A percentile compares a stretch with the other conserved stretches of the same genome.
Evolutionary conservation across 2,329 filamentous ascomycete genomes (phyloP).

Genomic region (Metarhizium robertsii): DNA sequence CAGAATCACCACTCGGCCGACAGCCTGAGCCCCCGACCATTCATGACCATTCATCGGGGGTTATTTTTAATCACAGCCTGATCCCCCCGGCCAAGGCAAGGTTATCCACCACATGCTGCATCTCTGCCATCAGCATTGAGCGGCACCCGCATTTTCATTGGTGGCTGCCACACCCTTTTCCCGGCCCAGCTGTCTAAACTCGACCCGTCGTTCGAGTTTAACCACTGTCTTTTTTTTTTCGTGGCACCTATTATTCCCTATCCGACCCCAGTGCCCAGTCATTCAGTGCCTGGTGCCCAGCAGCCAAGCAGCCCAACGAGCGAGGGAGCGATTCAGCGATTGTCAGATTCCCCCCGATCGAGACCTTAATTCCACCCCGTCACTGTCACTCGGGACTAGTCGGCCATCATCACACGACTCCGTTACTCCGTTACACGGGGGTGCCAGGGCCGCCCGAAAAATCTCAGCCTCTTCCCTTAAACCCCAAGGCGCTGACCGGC

Average conservation of each 20-base stretch:
- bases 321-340: not conserved
- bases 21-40: not conserved
- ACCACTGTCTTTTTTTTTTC: not conserved
- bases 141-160: not conserved
- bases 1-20: not conserved
- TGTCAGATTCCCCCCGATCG: slow-evolving; percentile 6
- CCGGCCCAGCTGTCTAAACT: not conserved
- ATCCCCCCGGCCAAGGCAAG: not conserved
- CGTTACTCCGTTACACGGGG: slow-evolving; percentile 9
- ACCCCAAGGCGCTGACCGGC: not conserved
- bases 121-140: not conserved
- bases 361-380: slow-evolving; percentile 11
- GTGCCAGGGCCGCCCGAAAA: slow-evolving; percentile 6
- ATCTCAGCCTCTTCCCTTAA: slow-evolving; percentile 6
- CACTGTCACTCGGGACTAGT: slow-evolving; percentile 11
- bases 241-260: not conserved
- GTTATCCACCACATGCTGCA: not conserved
- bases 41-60: not conserved
- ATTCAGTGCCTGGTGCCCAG: not conserved
- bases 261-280: not conserved
- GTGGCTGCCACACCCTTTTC: not conserved
- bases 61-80: not conserved
- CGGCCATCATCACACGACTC: slow-evolving; percentile 12
- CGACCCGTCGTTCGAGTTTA: not conserved
- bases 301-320: not conserved